Conservation (phyloP, 352 stramenopile species). For the Pythium rishiriense region DNA sequence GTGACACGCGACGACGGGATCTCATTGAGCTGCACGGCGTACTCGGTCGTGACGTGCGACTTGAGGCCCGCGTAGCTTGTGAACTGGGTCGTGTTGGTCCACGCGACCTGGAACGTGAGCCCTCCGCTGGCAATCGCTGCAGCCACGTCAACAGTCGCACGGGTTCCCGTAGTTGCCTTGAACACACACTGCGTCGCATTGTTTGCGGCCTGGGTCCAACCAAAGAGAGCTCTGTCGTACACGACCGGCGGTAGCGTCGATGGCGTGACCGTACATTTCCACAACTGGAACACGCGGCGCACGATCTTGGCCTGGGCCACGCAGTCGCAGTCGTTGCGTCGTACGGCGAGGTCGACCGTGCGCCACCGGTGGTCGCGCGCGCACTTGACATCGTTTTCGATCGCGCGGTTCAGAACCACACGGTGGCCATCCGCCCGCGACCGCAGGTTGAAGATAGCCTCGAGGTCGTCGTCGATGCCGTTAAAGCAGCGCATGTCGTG, state of each 20-base stretch:
- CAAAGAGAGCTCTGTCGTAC: slow-evolving; percentile 50
- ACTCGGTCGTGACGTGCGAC: slow-evolving; percentile 43
- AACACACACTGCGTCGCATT: slow-evolving; percentile 60
- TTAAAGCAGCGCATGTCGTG: slow-evolving; percentile 93
- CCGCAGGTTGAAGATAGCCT: slow-evolving; percentile 46
- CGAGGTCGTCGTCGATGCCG: slow-evolving; percentile 81
- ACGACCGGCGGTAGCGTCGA: slow-evolving; percentile 29
- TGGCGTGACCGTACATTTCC: slow-evolving; percentile 86
- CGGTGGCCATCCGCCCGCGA: background rate
- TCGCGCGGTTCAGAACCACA: slow-evolving; percentile 59
- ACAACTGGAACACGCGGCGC: slow-evolving; percentile 90
- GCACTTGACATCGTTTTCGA: slow-evolving; percentile 81
- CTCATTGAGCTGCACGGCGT: slow-evolving; percentile 29
- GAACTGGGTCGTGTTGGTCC: slow-evolving; percentile 61
- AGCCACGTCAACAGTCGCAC: slow-evolving; percentile 12
- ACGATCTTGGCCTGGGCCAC: slow-evolving; percentile 85
- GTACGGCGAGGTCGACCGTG: slow-evolving; percentile 85
- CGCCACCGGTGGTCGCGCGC: slow-evolving; percentile 94
- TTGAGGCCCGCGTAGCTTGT: slow-evolving; percentile 81
- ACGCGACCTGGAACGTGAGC: slow-evolving; percentile 69
- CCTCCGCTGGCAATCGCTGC: slow-evolving; percentile 28
- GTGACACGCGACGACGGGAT: slow-evolving; percentile 31
- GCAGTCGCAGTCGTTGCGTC: slow-evolving; percentile 93
- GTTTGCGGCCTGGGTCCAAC: slow-evolving; percentile 58
- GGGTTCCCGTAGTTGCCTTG: slow-evolving; percentile 21